phyloP scores from a whole-genome alignment of 192 early-diverging fungal genomes.

The Coemansia sp. region DNA sequence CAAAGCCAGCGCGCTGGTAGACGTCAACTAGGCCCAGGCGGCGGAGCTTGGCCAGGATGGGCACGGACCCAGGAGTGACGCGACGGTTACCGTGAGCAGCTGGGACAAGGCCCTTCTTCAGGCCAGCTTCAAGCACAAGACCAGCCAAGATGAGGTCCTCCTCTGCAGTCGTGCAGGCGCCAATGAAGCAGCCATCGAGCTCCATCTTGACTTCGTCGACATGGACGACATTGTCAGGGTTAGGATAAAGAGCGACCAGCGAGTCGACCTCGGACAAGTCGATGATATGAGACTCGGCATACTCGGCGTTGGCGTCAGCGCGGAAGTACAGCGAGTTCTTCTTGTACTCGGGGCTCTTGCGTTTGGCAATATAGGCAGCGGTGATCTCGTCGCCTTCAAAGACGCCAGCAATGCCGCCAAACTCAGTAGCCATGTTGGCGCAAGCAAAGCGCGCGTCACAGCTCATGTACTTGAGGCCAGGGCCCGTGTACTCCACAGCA shows the following conservation, averaged over 20 bases:
- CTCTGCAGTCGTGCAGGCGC: constrained; percentile 80
- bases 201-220: constrained; percentile 63
- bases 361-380: constrained; percentile 68
- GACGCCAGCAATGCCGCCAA: constrained; percentile 82
- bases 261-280: constrained; percentile 70
- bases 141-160: constrained; percentile 78
- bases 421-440: constrained; percentile 83
- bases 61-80: constrained; percentile 75
- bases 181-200: constrained; percentile 78
- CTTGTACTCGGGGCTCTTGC: constrained; percentile 69
- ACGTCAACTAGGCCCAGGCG: constrained; percentile 69
- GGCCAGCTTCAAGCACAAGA: constrained; percentile 70
- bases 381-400: constrained; percentile 75
- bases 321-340: constrained; percentile 70
- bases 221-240: constrained; percentile 73
- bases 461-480: constrained; percentile 73
- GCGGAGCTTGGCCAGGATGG: constrained; percentile 75
- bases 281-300: constrained; percentile 76
- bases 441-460: constrained; percentile 81
- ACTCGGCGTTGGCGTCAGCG: constrained; percentile 70
- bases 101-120: constrained; percentile 67
- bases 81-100: constrained; percentile 63
- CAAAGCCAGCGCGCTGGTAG: constrained; percentile 75
- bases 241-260: constrained; percentile 67
- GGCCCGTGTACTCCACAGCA: constrained; percentile 75